A percentile compares a stretch with the other conserved stretches of the same genome.
Evolutionary conservation across 2,329 filamentous ascomycete genomes (phyloP).

Genomic region (Diaporthe citriasiana): DNA sequence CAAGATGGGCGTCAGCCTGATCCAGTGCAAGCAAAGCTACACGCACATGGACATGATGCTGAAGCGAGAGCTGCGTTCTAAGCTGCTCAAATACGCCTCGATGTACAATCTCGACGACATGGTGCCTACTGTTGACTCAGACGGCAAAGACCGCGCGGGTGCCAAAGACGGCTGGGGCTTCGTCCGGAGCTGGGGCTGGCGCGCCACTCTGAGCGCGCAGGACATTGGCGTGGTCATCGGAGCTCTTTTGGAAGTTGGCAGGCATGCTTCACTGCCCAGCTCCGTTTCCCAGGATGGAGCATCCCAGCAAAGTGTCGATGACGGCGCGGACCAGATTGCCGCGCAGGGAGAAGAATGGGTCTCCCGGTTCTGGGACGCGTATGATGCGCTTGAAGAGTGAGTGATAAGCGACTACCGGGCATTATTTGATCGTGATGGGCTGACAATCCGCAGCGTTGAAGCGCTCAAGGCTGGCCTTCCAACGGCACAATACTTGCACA

Average conservation of each 20-base stretch:
- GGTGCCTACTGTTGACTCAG: constrained; percentile 83
- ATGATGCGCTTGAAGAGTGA: constrained; percentile 79
- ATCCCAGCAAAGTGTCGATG: constrained; percentile 58
- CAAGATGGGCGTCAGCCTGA: constrained; percentile 96
- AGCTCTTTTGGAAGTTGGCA: constrained; percentile 92
- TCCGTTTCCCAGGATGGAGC: constrained; percentile 50
- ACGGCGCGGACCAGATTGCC: constrained; percentile 63
- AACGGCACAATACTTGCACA: constrained; percentile 89
- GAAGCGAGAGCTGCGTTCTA: constrained; percentile 87
- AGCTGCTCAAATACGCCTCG: constrained; percentile 91
- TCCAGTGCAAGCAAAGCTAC: constrained; percentile 95
- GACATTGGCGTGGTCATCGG: constrained; percentile 95
- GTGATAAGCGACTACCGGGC: constrained; percentile 56
- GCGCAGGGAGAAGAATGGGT: constrained; percentile 75
- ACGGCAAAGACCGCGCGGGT: constrained; percentile 76
- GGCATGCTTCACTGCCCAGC: constrained; percentile 58
- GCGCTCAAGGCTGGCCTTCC: constrained; percentile 82
- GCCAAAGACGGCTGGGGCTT: constrained; percentile 97
- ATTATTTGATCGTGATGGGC: constrained; percentile 56
- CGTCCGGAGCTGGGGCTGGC: constrained; percentile 97
- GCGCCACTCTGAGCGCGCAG: constrained; percentile 91
- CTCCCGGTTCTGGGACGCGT: constrained; percentile 78
- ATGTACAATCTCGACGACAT: constrained; percentile 95
- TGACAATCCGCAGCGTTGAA: constrained; percentile 72
- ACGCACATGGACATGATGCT: constrained; percentile 99